Evolutionary conservation across 352 stramenopile genomes (phyloP).

Genomic region (Pythium rishiriense): DNA sequence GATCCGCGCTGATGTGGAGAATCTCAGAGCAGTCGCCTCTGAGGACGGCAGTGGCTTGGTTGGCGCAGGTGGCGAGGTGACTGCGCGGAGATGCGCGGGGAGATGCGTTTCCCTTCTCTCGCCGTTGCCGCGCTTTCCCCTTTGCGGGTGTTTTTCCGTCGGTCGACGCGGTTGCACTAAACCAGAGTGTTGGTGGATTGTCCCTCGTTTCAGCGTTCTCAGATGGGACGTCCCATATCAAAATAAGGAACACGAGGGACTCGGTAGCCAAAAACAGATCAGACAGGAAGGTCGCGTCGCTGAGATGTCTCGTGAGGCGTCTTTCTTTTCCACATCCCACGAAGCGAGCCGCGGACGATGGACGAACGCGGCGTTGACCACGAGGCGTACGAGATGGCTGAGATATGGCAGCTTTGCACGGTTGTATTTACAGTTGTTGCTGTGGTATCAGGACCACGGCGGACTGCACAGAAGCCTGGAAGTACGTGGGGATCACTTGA

Average conservation of each 20-base stretch:
- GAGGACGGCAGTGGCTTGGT: background rate
- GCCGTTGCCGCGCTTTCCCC: background rate
- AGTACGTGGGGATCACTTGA: constrained; percentile 22
- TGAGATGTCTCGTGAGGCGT: background rate
- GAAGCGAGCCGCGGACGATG: background rate
- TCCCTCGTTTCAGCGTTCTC: constrained; percentile 2
- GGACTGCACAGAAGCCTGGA: constrained; percentile 36
- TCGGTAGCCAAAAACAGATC: constrained; percentile 20
- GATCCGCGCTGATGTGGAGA: constrained; percentile 8
- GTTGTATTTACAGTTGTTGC: background rate
- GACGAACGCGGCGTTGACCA: background rate
- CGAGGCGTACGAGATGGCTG: background rate
- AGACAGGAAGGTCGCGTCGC: background rate
- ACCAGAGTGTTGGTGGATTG: constrained; percentile 5
- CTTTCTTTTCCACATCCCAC: background rate
- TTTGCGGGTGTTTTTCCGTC: background rate
- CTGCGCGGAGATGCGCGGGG: background rate
- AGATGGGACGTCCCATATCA: constrained; percentile 2
- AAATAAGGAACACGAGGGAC: constrained; percentile 14
- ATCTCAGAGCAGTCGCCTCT: background rate
- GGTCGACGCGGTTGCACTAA: constrained; percentile 5
- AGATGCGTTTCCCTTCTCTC: background rate
- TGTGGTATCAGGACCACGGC: background rate
- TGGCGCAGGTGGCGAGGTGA: background rate
- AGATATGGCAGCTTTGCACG: background rate